These are phyloP conservation scores for Microbotryum lychnidis-dioicae DNA, from an alignment of 1,284 basidiomycete genomes.

Conservation along the genomic window DNA sequence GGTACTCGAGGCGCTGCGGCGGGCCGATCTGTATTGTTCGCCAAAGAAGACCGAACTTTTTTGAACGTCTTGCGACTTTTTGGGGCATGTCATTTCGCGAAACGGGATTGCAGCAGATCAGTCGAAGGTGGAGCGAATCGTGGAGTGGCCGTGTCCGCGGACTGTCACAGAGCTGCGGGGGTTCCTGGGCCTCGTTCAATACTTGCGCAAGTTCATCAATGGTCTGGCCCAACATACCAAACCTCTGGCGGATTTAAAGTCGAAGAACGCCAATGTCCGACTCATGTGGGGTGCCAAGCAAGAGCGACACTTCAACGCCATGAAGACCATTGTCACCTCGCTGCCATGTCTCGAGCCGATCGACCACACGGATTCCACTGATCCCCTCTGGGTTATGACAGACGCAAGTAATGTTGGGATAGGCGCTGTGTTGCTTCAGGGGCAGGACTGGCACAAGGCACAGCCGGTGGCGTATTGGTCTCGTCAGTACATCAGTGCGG, in stretches of 20 bases:
- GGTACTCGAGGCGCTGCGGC: too few relatives aligned
- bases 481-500: slow-evolving; percentile 11
- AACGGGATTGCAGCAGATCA: slow-evolving; percentile 40
- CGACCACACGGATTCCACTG: slow-evolving; percentile 31
- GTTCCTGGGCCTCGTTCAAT: slow-evolving; percentile 44
- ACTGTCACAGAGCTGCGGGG: slow-evolving; percentile 36
- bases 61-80: slow-evolving; percentile 35
- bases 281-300: slow-evolving; percentile 4
- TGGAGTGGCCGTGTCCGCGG: slow-evolving; percentile 40
- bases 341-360: slow-evolving; percentile 40
- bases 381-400: slow-evolving; percentile 12
- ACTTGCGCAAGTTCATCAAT: slow-evolving; percentile 41
- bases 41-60: slow-evolving; percentile 39
- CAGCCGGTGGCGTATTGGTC: slow-evolving; percentile 23
- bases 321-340: slow-evolving; percentile 39
- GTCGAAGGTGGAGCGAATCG: slow-evolving; percentile 38
- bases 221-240: slow-evolving; percentile 32
- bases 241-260: too few relatives aligned
- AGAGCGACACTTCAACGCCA: slow-evolving; percentile 35
- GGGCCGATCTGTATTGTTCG: too few relatives aligned
- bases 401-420: slow-evolving; percentile 8
- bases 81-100: slow-evolving; percentile 41
- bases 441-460: slow-evolving; percentile 8
- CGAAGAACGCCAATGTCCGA: too few relatives aligned
- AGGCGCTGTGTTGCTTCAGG: slow-evolving; percentile 18